Conservation (phyloP, 805 yeast species). For the Candida ascalaphidarum region DNA sequence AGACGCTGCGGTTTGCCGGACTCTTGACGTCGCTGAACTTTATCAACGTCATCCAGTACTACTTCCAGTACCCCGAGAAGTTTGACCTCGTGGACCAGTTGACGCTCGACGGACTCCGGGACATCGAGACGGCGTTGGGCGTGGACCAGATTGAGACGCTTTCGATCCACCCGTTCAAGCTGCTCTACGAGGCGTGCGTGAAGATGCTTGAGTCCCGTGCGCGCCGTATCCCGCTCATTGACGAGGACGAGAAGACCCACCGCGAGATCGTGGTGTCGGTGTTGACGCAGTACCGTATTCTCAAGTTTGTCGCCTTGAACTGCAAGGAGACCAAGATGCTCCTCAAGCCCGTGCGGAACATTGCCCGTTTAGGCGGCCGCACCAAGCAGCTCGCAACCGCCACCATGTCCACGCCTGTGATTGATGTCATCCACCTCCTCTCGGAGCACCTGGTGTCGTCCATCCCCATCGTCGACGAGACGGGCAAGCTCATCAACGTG, state of each 20-base stretch:
- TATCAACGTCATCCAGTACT: conserved; percentile 90
- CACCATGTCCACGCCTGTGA: conserved; percentile 84
- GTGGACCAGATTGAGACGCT: conserved; percentile 80
- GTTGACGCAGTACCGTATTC: conserved; percentile 89
- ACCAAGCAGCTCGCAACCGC: conserved; percentile 58
- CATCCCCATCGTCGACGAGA: conserved; percentile 85
- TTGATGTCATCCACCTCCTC: conserved; percentile 80
- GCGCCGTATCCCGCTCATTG: conserved; percentile 89
- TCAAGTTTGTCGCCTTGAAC: conserved; percentile 91
- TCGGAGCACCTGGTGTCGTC: conserved; percentile 80
- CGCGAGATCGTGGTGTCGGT: conserved; percentile 94
- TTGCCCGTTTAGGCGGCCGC: conserved; percentile 58
- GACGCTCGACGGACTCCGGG: conserved; percentile 76
- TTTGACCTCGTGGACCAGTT: conserved; percentile 81
- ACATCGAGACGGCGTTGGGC: conserved; percentile 81
- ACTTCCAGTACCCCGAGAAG: conserved; percentile 81
- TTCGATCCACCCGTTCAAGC: conserved; percentile 83
- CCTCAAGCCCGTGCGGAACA: conserved; percentile 62
- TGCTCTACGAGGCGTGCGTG: conserved; percentile 86
- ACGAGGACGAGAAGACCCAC: conserved; percentile 85
- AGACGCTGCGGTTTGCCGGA: conserved; percentile 87
- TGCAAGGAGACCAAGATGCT: conserved; percentile 90
- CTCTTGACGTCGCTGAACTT: conserved; percentile 86
- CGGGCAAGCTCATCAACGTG: conserved; percentile 63
- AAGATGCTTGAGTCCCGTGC: conserved; percentile 85